Conservation (phyloP, 1,284 basidiomycete species). For the Ceratobasidium sp. region DNA sequence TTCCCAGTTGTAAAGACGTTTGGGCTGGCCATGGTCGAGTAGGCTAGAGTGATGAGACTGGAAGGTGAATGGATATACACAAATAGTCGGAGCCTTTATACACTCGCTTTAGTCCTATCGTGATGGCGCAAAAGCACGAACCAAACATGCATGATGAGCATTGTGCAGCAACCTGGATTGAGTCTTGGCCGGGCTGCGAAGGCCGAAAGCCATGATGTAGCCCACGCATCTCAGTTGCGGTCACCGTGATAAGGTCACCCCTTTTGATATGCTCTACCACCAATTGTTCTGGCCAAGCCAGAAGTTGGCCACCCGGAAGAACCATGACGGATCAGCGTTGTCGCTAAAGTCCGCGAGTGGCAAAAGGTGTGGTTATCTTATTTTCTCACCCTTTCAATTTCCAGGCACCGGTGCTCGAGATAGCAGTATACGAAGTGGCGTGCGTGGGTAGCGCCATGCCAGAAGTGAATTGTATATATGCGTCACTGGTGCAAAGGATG, state of each 20-base stretch:
- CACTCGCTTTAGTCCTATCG: not conserved
- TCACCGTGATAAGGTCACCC: not conserved
- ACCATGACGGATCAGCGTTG: too few relatives aligned
- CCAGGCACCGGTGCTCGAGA: too few relatives aligned
- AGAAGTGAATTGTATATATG: not conserved
- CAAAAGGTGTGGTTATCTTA: not conserved
- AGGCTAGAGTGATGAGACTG: not conserved
- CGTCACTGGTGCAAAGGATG: not conserved
- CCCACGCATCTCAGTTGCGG: not conserved
- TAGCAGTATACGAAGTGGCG: too few relatives aligned
- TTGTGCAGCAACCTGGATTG: not conserved
- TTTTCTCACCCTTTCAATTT: not conserved
- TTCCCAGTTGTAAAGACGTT: not conserved
- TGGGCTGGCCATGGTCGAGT: not conserved
- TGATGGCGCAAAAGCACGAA: not conserved
- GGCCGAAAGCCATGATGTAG: not conserved
- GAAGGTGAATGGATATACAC: not conserved
- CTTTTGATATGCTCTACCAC: not conserved
- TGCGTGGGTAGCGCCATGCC: too few relatives aligned
- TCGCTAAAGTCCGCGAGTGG: not conserved
- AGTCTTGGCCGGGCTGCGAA: not conserved
- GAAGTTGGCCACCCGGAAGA: not conserved
- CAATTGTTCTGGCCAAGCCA: not conserved
- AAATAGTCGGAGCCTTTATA: not conserved
- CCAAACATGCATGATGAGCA: not conserved